These are phyloP conservation scores for Lasiosphaeris hirsuta DNA, from an alignment of 495 filamentous ascomycete species.

Conservation along the genomic window DNA sequence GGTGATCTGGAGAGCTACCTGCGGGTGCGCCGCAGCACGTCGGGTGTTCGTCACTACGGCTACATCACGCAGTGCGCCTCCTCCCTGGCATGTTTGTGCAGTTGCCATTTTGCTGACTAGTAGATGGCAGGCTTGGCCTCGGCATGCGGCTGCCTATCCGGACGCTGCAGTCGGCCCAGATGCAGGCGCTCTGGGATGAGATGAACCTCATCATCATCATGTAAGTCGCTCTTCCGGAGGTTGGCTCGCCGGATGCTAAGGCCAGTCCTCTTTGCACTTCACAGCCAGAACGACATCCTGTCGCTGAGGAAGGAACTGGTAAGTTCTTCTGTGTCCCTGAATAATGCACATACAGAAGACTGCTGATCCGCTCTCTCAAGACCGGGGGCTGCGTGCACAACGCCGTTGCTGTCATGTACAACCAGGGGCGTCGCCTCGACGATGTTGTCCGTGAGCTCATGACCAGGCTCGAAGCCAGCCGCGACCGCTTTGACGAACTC, in stretches of 20 bases:
- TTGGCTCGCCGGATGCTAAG: no score
- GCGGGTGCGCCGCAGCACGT: conserved; percentile 6
- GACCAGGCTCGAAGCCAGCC: background rate
- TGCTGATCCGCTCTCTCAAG: no score
- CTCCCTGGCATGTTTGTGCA: background rate
- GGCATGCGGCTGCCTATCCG: background rate
- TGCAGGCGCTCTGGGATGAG: conserved; percentile 14
- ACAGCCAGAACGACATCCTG: conserved; percentile 15
- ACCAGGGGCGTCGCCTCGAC: conserved; percentile 3
- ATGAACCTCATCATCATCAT: conserved; percentile 11
- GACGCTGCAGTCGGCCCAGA: conserved; percentile 7
- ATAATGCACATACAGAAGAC: no score
- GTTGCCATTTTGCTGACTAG: background rate
- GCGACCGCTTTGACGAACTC: conserved; percentile 4
- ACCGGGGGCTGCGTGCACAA: conserved; percentile 12
- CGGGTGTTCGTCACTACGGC: conserved; percentile 1
- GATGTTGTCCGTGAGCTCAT: background rate
- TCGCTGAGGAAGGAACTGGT: conserved; percentile 17
- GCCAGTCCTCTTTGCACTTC: background rate
- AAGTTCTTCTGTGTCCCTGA: no score
- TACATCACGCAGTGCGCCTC: conserved; percentile 4
- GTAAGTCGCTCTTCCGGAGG: conserved; percentile 7
- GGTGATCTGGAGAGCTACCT: conserved; percentile 9
- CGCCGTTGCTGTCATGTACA: conserved; percentile 13
- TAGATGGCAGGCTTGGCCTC: background rate